Conservation (phyloP, 2,329 filamentous ascomycete species). For the Neopestalotiopsis rosae region DNA sequence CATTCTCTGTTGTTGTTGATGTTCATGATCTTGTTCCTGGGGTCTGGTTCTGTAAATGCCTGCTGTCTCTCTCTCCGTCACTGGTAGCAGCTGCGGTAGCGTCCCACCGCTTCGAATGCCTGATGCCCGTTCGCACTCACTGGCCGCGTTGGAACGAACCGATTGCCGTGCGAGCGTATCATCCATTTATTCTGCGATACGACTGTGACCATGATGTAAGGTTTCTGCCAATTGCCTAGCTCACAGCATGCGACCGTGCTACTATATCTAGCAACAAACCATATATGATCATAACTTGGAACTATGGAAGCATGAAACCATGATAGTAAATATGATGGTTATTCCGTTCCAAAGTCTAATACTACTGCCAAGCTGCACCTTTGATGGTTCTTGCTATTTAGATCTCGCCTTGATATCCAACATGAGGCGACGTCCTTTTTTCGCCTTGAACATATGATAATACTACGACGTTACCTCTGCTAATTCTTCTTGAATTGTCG, state of each 20-base stretch:
- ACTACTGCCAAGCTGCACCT: too few species aligned
- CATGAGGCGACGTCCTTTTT: not conserved
- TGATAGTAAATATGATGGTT: not conserved
- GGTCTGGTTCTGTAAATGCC: too few species aligned
- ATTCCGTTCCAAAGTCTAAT: not conserved
- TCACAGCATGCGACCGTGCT: not conserved
- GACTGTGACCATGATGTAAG: not conserved
- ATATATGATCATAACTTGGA: not conserved
- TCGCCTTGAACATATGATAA: not conserved
- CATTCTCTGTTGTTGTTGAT: too few species aligned
- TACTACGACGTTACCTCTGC: not conserved
- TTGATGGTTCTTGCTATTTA: too few species aligned
- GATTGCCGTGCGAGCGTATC: not conserved
- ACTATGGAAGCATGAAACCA: not conserved
- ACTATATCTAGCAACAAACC: slow-evolving; percentile 2
- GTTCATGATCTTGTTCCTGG: not conserved
- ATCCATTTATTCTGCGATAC: not conserved
- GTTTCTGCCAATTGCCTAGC: not conserved
- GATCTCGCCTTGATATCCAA: too few species aligned
- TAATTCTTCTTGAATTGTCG: not conserved
- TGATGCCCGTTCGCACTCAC: not conserved
- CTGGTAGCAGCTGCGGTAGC: too few species aligned
- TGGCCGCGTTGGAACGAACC: not conserved
- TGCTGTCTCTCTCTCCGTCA: too few species aligned
- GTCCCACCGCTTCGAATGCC: not conserved